These are phyloP conservation scores for Rhizopus microsporus DNA, from an alignment of 371 early-diverging fungal species.

Conservation along the genomic window DNA sequence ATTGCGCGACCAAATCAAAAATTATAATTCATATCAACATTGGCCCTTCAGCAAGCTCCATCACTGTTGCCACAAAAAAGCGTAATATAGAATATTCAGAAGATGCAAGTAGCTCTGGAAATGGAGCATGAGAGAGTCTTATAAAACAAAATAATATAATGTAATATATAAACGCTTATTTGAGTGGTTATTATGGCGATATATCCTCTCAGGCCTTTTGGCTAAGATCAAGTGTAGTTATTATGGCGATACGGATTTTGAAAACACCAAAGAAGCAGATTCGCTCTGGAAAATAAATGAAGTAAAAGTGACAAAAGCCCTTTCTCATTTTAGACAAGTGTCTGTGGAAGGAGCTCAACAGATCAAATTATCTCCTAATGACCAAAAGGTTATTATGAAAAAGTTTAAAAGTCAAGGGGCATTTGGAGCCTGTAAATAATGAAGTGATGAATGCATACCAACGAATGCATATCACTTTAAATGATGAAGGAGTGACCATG, in stretches of 20 bases:
- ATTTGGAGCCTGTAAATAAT: slow-evolving; percentile 1
- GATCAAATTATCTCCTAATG: slow-evolving; percentile 4
- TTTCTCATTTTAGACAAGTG: not conserved
- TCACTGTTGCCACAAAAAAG: not conserved
- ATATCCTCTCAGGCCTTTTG: no score
- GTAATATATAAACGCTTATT: no score
- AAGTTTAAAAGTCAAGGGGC: not conserved
- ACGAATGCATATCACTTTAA: slow-evolving; percentile 1
- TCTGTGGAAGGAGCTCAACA: slow-evolving; percentile 7
- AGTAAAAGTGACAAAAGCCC: not conserved
- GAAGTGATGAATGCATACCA: slow-evolving; percentile 4
- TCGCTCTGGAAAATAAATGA: not conserved
- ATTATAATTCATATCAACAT: slow-evolving; percentile 1
- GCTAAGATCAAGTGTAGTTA: no score
- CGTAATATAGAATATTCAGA: not conserved
- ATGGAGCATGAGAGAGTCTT: slow-evolving; percentile 2
- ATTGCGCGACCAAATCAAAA: slow-evolving; percentile 1
- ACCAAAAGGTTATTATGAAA: slow-evolving; percentile 2
- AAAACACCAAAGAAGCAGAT: no score
- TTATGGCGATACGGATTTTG: no score
- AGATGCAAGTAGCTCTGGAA: slow-evolving; percentile 3
- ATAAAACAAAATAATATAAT: not conserved
- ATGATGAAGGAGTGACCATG: not conserved
- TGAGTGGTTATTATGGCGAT: slow-evolving; percentile 5
- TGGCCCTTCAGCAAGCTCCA: slow-evolving; percentile 1